Evolutionary conservation across 148 eudicot genomes (phyloP), one percentile per base, ranked within the genome.

Genomic region (Rhododendron henanense): DNA sequence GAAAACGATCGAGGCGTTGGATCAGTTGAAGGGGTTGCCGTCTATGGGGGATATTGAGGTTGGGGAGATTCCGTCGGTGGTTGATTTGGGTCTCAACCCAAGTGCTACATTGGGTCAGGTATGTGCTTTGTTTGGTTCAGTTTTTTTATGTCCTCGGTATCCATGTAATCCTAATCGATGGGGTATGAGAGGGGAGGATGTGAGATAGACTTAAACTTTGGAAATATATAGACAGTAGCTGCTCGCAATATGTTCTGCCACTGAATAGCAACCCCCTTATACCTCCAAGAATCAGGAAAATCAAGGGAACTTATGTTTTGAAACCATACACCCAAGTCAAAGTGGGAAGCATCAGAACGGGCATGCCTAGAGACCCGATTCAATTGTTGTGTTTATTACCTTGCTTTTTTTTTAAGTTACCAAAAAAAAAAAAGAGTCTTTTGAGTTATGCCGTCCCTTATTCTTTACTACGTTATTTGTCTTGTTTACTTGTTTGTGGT

Each of bases 11-110:
- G 94, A 91, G 65, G 97, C 94, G 33, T 86, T 94, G 90, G 99
- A 95, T 85, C 94, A 92, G 85, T 84, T 94, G 87, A 95, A 88
- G 88, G 99, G 95, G 14, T 88, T 95, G 91, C 99, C 99, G 31
- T 83, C 90, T 44, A 87, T 89, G 82, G 98, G 99, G 4, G 98
- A 94, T 89, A 94, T 95, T 35, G 96, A 95, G 83, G 87, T 90
- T 77, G 99, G 99, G 59, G 98, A 94, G 86, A 91, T 96, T 78
- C 99, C 99, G 1, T 87, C 94, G 63, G 91, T 96, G 94, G 88
- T 85, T 84, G 95, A 93, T 82, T 93, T 96, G 97, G 99, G 98
- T 78, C 94, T 96, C 83, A 94, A 91, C 75, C 96, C 98, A 10
- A 89, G 85, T 88, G 93, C 95, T 9, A 84, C 94, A 6, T 35